Percentiles rank a stretch among this genome's conserved stretches.
phyloP scores from a whole-genome alignment of 805 yeast species.

The Wickerhamomyces bisporus region DNA sequence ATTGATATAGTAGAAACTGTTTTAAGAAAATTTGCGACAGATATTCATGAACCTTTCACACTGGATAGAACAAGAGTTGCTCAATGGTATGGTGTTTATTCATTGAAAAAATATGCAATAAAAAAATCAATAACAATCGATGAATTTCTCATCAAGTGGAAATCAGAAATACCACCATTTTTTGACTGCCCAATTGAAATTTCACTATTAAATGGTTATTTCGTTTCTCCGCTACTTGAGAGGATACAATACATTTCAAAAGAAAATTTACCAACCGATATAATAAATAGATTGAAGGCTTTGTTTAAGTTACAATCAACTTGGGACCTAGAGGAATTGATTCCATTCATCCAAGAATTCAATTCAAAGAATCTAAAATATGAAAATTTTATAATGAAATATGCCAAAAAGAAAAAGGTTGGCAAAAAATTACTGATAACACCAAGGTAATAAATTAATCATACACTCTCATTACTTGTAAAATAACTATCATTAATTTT shows the following conservation, averaged over 20 bases:
- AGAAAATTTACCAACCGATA: conserved; percentile 41
- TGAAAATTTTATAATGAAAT: conserved; percentile 58
- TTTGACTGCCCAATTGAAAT: conserved; percentile 57
- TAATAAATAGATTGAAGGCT: conserved; percentile 42
- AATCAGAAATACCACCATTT: conserved; percentile 56
- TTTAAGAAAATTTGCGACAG: conserved; percentile 39
- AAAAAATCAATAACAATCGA: conserved; percentile 29
- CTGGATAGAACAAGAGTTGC: conserved; percentile 43
- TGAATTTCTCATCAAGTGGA: conserved; percentile 62
- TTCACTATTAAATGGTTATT: conserved; percentile 49
- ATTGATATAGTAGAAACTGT: conserved; percentile 44
- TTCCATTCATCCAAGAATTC: conserved; percentile 58
- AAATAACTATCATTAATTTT: no score
- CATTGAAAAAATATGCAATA: conserved; percentile 36
- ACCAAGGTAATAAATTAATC: conserved; percentile 12
- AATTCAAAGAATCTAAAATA: conserved; percentile 47
- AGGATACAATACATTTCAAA: conserved; percentile 50
- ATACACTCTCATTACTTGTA: background rate
- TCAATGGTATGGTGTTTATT: conserved; percentile 58
- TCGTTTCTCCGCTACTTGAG: conserved; percentile 39
- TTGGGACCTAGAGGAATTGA: conserved; percentile 61
- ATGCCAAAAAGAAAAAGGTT: conserved; percentile 46
- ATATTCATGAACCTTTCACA: conserved; percentile 23
- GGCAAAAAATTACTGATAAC: conserved; percentile 38
- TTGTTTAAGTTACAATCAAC: conserved; percentile 48